Evolutionary conservation across 257 asterid species (phyloP).

Genomic region (Gentiana dahurica): DNA sequence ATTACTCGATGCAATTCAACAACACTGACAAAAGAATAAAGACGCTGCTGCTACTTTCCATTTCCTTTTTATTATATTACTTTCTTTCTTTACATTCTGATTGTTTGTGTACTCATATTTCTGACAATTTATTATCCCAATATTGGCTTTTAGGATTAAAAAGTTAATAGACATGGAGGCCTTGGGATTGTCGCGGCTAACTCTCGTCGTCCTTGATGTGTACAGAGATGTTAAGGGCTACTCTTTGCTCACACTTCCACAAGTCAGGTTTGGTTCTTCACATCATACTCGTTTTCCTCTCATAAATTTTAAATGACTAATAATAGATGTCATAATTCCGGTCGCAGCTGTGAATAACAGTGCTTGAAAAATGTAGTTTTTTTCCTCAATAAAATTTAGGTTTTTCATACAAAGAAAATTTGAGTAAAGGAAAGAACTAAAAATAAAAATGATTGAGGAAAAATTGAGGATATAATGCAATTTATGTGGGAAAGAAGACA

Average conservation of each 20-base stretch:
- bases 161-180: slow-evolving; percentile 80
- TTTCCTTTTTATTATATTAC: neutral
- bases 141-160: slow-evolving; percentile 55
- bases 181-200: slow-evolving; percentile 65
- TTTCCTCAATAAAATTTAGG: too few species aligned
- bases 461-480: neutral
- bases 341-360: too few species aligned
- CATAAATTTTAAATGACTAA: neutral
- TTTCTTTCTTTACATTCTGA: neutral
- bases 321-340: too few species aligned
- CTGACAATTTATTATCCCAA: neutral
- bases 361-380: too few species aligned
- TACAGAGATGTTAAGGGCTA: slow-evolving; percentile 86
- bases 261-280: slow-evolving; percentile 63
- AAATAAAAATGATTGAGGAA: too few species aligned
- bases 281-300: slow-evolving; percentile 2
- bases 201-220: slow-evolving; percentile 77
- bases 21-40: neutral
- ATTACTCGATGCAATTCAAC: too few species aligned
- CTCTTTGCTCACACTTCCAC: slow-evolving; percentile 83
- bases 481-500: neutral
- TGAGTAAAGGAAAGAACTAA: too few species aligned
- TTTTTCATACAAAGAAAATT: too few species aligned
- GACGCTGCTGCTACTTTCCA: neutral
- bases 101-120: neutral